Percentiles rank a stretch among this genome's conserved stretches.
Conservation (phyloP, 1,284 basidiomycete genomes). For the Cutaneotrichosporon mucoides region DNA sequence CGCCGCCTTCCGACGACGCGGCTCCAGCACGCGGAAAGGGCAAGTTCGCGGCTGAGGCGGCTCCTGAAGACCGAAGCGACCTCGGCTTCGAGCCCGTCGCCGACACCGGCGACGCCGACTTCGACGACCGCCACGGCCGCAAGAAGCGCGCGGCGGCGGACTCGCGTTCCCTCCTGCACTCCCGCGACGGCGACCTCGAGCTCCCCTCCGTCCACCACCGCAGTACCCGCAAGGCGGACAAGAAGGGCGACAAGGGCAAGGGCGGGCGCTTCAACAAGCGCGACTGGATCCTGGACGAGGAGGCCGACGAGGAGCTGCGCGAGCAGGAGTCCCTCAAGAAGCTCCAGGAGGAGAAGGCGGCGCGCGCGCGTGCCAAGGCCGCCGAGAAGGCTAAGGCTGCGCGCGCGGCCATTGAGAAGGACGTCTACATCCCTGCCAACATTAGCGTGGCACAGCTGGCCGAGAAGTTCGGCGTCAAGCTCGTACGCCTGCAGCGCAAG, state of each 20-base stretch:
- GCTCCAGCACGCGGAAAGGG: too few species aligned
- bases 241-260: neutral
- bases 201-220: slow-evolving; percentile 7
- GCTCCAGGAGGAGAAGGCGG: slow-evolving; percentile 11
- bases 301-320: slow-evolving; percentile 10
- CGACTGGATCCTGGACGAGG: slow-evolving; percentile 15
- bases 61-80: too few species aligned
- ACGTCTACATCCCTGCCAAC: slow-evolving; percentile 72
- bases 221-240: neutral
- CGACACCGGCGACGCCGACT: neutral
- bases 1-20: too few species aligned
- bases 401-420: slow-evolving; percentile 37
- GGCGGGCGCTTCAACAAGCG: slow-evolving; percentile 3
- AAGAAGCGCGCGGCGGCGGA: slow-evolving; percentile 1
- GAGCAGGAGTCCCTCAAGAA: slow-evolving; percentile 6
- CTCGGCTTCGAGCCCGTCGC: too few species aligned
- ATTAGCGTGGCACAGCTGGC: slow-evolving; percentile 72
- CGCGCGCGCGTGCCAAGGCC: neutral
- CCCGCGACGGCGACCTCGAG: neutral
- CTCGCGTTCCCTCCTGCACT: slow-evolving; percentile 16
- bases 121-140: neutral
- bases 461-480: slow-evolving; percentile 63
- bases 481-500: slow-evolving; percentile 46
- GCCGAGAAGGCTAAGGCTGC: slow-evolving; percentile 4
- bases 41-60: too few species aligned